Conservation (phyloP, 2,329 filamentous ascomycete genomes). For the Tolypocladium pustulatum region DNA sequence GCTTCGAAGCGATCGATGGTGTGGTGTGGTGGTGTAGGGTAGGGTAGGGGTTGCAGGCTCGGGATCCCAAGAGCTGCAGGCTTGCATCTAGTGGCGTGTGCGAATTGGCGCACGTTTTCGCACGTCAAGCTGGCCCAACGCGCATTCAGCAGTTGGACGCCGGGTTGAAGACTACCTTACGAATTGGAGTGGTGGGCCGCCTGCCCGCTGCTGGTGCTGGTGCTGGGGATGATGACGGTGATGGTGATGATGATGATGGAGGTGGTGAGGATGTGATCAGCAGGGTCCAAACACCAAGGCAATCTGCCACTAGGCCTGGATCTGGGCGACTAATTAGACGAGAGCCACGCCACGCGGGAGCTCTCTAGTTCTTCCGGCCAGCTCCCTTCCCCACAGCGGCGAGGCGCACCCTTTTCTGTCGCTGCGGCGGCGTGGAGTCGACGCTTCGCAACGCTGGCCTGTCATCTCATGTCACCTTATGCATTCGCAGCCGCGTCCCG, state of each 20-base stretch:
- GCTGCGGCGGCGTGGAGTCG: neutral
- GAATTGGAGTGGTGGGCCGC: too few species aligned
- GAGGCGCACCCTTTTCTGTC: neutral
- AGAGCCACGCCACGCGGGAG: neutral
- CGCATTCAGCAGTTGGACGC: neutral
- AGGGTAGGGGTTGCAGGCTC: neutral
- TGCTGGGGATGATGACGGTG: neutral
- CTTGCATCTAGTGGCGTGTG: neutral
- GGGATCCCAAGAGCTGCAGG: neutral
- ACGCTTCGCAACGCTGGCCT: neutral
- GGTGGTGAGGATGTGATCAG: neutral
- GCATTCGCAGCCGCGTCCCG: neutral
- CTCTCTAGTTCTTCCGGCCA: neutral
- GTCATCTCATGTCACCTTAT: neutral
- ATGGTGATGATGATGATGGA: neutral
- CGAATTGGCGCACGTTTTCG: neutral
- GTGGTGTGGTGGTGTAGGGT: neutral
- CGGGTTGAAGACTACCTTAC: neutral
- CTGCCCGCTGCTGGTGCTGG: too few species aligned
- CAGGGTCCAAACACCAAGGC: neutral
- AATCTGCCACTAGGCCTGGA: neutral
- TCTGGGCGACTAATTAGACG: neutral
- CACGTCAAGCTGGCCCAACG: neutral
- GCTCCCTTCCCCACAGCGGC: neutral
- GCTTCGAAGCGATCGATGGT: neutral